phyloP scores from a whole-genome alignment of 1,139 yeast genomes.

The Suhomyces choctaworum region DNA sequence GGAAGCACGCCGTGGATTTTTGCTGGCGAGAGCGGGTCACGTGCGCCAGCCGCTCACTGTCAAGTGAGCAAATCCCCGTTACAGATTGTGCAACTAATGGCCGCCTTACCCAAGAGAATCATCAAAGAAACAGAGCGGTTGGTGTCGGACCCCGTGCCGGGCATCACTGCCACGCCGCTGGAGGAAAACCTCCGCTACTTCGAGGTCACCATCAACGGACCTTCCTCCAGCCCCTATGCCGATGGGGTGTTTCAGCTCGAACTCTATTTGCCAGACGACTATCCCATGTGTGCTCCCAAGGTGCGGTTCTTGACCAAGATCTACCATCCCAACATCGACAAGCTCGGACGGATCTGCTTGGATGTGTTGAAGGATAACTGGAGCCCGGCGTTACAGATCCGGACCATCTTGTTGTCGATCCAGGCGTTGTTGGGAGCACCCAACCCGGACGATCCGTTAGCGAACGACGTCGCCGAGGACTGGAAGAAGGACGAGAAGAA shows the following conservation, averaged over 20 bases:
- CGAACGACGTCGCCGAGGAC: conserved; percentile 95
- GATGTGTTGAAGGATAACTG: conserved; percentile 90
- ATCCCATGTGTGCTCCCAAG: conserved; percentile 93
- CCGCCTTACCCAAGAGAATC: conserved; percentile 81
- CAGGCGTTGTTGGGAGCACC: conserved; percentile 96
- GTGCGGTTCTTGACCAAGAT: conserved; percentile 90
- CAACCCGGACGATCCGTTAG: conserved; percentile 97
- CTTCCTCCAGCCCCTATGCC: conserved; percentile 81
- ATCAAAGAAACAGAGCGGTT: conserved; percentile 92
- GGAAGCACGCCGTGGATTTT: no score
- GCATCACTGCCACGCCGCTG: conserved; percentile 88
- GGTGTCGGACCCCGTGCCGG: conserved; percentile 94
- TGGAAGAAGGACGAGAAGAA: conserved; percentile 85
- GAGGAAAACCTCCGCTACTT: conserved; percentile 92
- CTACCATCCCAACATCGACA: conserved; percentile 95
- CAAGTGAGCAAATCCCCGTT: not conserved
- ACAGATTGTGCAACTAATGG: conserved; percentile 35
- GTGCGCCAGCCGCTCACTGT: not conserved
- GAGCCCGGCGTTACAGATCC: conserved; percentile 97
- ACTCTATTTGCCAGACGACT: conserved; percentile 82
- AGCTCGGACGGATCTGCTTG: conserved; percentile 90
- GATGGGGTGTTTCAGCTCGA: conserved; percentile 75
- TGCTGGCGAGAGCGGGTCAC: no score
- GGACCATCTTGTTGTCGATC: conserved; percentile 88
- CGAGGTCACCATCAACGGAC: conserved; percentile 84